A percentile compares a stretch with the other conserved stretches of the same genome.
Evolutionary conservation across 176 grass and related monocot species (phyloP).

Genomic region (Aegilops tauschii): DNA sequence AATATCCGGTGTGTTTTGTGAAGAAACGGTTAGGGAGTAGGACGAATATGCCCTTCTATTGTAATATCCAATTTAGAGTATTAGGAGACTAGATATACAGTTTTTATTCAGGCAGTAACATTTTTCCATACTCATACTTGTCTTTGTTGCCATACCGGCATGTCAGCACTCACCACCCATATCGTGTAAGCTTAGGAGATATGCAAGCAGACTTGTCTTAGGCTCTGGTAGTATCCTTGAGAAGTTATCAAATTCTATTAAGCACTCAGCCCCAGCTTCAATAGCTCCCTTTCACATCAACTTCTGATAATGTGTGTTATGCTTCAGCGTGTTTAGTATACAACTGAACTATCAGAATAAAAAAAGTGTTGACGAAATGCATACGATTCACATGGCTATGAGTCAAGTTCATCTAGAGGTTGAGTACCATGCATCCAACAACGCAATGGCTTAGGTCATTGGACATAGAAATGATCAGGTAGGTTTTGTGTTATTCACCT

Average conservation of each 20-base stretch:
- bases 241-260: background rate
- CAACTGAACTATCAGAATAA: background rate
- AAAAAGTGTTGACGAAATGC: background rate
- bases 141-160: background rate
- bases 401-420: background rate
- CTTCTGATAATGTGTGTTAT: background rate
- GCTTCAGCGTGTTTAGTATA: background rate
- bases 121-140: background rate
- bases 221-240: background rate
- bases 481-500: background rate
- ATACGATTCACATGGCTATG: background rate
- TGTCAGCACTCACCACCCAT: background rate
- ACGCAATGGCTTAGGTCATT: background rate
- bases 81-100: background rate
- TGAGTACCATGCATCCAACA: constrained; percentile 9
- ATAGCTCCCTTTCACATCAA: background rate
- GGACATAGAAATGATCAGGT: background rate
- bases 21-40: background rate
- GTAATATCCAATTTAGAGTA: background rate
- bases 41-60: background rate
- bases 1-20: background rate
- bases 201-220: background rate
- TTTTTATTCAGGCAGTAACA: background rate
- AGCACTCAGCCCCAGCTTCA: background rate
- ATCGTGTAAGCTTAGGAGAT: background rate